Base-by-base conservation (phyloP, 768 basidiomycete genomes). In the Suillus plorans region DNA sequence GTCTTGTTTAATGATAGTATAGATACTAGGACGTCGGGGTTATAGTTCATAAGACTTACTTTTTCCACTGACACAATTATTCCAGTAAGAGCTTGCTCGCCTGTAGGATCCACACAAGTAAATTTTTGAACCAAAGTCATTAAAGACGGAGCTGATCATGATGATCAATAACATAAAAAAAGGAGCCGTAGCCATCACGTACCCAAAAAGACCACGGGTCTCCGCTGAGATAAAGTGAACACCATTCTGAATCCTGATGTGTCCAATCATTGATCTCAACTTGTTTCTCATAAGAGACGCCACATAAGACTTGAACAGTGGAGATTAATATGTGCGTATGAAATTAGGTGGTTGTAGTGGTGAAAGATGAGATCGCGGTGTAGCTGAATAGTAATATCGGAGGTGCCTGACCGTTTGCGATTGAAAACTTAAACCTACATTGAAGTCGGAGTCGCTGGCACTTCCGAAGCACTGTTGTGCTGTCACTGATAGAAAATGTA, bases 191-290 rank as follows among this genome's bases (percentile, higher is more conserved):
- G 34, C 5, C 4, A 16, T 62, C 9, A 71, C 85, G 66, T 74
- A 96, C 96, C 94, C 97, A 73, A 99, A 99, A 34, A 99, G 85
- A 52, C 97, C 97, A 64, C 89, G 87, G 39, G 95, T 94, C 72
- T 95, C 94, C 22, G 97, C 89, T 60, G 95, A 81, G 71, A 97
- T 90, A 80, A 99, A 99, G 73, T 90, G 89, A 60, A 99, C 87
- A 13, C 90, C 92, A 72, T 96, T 92, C 65, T 82, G 75, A 73
- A 25, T 25, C 25, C 25, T 25, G 28, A 28, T 95, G 95, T 16
- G 95, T 94, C 89, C 93, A 99, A 63, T 95, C 92, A 76, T 99
- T 92, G 75, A 99, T 95, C 76, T 97, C 93, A 45, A 99, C 75
- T 75, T 97, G 95, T 73, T 95, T 94, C 66, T 83, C 82, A 64